Base-by-base conservation (phyloP, 2,329 filamentous ascomycete genomes). In the Leptodontidium sp. region DNA sequence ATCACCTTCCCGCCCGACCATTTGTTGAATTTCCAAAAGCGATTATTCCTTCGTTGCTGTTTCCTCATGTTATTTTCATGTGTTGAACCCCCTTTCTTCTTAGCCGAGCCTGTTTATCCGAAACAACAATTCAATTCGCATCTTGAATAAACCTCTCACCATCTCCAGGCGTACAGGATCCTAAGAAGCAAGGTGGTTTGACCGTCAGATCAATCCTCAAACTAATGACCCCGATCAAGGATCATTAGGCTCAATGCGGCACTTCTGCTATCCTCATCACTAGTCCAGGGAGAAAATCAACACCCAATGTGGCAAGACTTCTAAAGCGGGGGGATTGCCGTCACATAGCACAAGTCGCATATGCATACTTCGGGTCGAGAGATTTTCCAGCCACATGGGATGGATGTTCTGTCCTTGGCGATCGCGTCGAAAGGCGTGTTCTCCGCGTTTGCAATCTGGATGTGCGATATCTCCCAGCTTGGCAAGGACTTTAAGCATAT, bases 401-500 rank as follows among this genome's bases (percentile, higher is more conserved):
- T 32, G 50, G 26, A 32, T 1, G 15, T 17, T 9, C 17, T n/a
- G 5, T 53, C 2, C 50, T 32, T 53, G 50, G 50, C 50, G 6
- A 53, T 32, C 14, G 26, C 24, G n/a, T 50, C 47, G n/a, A 50
- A 50, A 5, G 38, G 47, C n/a, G 26, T 32, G 26, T 17, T 32
- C 50, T 53, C 35, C 53, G 32, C 53, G 7, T 58, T 58, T 58
- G 32, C 35, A 38, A 58, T 58, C 32, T 58, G 53, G 53, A 14
- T 35, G 17, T 38, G 32, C 21, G 29, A 14, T 21, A 40, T 58
- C 11, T 38, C 32, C 53, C 53, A 21, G 15, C 53, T 24, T 58
- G 53, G 53, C 53, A 38, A n/a, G n/a, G 32, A 40, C n/a, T 38
- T 40, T 38, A 58, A 58, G n/a, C 35, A 40, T 58, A 53, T 53